A percentile compares a stretch with the other conserved stretches of the same genome.
These are phyloP conservation scores for Teratosphaeria epicoccoides DNA, from an alignment of 2,329 filamentous ascomycete genomes.

Conservation along the genomic window DNA sequence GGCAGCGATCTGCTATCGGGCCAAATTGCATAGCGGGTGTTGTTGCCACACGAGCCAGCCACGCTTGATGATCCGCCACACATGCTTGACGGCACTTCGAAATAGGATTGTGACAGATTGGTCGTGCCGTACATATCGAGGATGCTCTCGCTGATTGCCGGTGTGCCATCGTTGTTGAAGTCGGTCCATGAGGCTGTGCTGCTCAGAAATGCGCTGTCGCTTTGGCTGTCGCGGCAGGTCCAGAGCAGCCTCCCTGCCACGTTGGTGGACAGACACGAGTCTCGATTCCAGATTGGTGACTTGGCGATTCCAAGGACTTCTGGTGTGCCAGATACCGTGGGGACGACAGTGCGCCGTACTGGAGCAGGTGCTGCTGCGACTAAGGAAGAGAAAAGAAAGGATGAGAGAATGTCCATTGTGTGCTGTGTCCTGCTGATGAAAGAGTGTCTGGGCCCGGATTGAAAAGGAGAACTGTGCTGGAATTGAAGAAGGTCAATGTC, in stretches of 20 bases:
- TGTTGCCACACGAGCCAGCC: constrained; percentile 12
- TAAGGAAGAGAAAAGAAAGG: background rate
- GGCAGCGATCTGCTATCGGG: constrained; percentile 13
- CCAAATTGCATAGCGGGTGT: constrained; percentile 15
- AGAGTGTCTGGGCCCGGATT: background rate
- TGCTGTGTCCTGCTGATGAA: background rate
- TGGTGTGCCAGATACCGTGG: constrained; percentile 1
- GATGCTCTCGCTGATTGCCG: constrained; percentile 7
- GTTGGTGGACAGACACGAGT: constrained; percentile 15
- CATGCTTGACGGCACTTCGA: constrained; percentile 10
- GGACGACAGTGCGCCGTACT: background rate
- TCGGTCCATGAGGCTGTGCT: constrained; percentile 16
- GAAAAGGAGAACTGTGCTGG: background rate
- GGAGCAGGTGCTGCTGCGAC: background rate
- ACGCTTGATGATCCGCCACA: constrained; percentile 7
- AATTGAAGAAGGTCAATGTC: background rate
- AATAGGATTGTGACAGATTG: constrained; percentile 7
- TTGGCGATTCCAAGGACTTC: background rate
- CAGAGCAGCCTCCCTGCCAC: constrained; percentile 13
- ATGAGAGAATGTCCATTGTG: background rate
- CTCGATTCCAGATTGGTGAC: constrained; percentile 13
- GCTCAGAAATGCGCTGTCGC: constrained; percentile 8
- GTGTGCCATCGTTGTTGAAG: constrained; percentile 9
- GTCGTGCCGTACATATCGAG: constrained; percentile 13
- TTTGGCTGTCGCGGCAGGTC: constrained; percentile 18